Conservation (phyloP, 257 asterid species). For the Nicotiana tomentosiformis region DNA sequence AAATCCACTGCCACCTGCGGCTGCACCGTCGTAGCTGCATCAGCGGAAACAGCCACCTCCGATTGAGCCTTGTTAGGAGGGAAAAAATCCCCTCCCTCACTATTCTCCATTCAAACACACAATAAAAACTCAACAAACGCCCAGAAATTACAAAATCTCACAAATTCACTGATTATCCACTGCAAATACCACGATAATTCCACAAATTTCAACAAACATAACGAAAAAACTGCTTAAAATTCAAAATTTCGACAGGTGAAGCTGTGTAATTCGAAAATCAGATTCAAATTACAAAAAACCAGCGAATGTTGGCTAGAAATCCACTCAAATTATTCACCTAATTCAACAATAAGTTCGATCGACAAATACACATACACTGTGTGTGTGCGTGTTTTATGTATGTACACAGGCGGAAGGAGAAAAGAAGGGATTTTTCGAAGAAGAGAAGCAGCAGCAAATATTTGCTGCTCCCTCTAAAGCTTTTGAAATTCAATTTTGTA, state of each 20-base stretch:
- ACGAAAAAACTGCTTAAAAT: constrained; percentile 7
- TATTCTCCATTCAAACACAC: constrained; percentile 58
- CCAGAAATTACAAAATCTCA: constrained; percentile 4
- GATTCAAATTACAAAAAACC: constrained; percentile 17
- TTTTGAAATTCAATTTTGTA: constrained; percentile 84
- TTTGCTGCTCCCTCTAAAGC: constrained; percentile 80
- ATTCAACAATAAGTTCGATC: constrained; percentile 29
- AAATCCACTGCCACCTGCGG: constrained; percentile 27
- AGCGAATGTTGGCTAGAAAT: constrained; percentile 17
- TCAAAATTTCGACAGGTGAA: constrained; percentile 8
- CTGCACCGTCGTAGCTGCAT: constrained; percentile 26
- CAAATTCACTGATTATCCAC: constrained; percentile 6
- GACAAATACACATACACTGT: neutral
- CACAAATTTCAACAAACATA: constrained; percentile 16
- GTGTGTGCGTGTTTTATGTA: constrained; percentile 10
- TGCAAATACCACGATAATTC: constrained; percentile 20
- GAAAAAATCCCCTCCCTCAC: constrained; percentile 58
- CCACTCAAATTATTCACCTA: constrained; percentile 11
- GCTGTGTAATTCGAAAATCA: constrained; percentile 28
- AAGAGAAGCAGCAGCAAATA: constrained; percentile 15
- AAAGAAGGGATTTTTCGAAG: constrained; percentile 20
- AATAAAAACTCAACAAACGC: neutral
- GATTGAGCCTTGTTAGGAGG: constrained; percentile 54
- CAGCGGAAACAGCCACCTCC: constrained; percentile 37
- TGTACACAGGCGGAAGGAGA: constrained; percentile 17